Percentiles rank a stretch among this genome's conserved stretches.
Conservation (phyloP, 257 asterid genomes). For the Nicotiana knightiana region DNA sequence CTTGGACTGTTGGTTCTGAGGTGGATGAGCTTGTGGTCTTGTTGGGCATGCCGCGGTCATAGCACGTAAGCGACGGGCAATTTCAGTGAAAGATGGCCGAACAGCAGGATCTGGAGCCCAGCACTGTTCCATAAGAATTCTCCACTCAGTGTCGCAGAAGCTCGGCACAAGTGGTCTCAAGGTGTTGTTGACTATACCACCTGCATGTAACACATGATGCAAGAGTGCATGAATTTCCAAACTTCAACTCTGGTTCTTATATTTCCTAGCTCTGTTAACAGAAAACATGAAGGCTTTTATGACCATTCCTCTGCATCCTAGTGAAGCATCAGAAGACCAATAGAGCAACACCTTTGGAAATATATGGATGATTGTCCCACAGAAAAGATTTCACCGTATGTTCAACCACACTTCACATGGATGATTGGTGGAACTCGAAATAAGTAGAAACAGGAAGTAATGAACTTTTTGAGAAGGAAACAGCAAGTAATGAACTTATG, state of each 20-base stretch:
- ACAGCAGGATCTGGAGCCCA: constrained; percentile 89
- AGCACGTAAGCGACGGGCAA: constrained; percentile 65
- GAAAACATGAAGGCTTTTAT: not conserved
- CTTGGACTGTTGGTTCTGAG: constrained; percentile 41
- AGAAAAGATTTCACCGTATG: not conserved
- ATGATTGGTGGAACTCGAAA: not conserved
- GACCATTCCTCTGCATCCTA: not conserved
- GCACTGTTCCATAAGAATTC: constrained; percentile 84
- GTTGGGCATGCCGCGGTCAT: constrained; percentile 53
- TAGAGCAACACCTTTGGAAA: not conserved
- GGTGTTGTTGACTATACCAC: constrained; percentile 86
- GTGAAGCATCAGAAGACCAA: not conserved
- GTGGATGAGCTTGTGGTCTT: constrained; percentile 32
- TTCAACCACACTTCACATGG: not conserved
- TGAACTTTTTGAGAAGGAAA: too few species aligned
- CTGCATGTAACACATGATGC: constrained; percentile 27
- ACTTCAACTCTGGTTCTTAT: not conserved
- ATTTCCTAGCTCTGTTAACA: not conserved
- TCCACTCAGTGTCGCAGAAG: constrained; percentile 75
- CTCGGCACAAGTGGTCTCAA: constrained; percentile 76
- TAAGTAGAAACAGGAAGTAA: not conserved
- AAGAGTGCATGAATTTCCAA: not conserved
- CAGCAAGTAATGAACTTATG: not conserved
- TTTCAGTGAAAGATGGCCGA: constrained; percentile 81
- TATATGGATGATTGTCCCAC: not conserved